These are phyloP conservation scores for Erysimum cheiri DNA, from an alignment of 441 rosid genomes.

Conservation along the genomic window DNA sequence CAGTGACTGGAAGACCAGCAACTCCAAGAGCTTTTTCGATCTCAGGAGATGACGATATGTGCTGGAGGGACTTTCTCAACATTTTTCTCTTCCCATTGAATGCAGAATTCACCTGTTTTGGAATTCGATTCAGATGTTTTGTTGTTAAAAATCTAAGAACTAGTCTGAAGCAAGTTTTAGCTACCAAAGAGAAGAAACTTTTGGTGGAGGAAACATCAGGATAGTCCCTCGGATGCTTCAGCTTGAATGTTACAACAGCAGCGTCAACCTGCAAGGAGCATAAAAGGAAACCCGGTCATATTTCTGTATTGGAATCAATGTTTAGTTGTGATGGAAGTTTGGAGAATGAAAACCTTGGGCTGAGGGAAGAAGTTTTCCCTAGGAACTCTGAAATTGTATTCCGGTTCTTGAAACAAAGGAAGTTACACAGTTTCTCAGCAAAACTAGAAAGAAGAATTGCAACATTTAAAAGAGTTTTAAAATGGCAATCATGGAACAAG, in stretches of 20 bases:
- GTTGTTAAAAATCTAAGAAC: not conserved
- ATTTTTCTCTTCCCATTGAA: slow-evolving; percentile 90
- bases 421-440: slow-evolving; percentile 21
- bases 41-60: slow-evolving; percentile 64
- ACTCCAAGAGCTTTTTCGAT: slow-evolving; percentile 79
- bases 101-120: slow-evolving; percentile 79
- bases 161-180: slow-evolving; percentile 31
- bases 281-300: not conserved
- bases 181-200: slow-evolving; percentile 93
- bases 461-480: not conserved
- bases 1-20: slow-evolving; percentile 74
- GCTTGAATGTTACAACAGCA: slow-evolving; percentile 82
- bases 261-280: slow-evolving; percentile 83
- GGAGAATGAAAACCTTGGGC: slow-evolving; percentile 60
- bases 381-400: slow-evolving; percentile 76
- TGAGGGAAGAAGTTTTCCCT: slow-evolving; percentile 88
- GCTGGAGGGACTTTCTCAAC: slow-evolving; percentile 87
- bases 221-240: slow-evolving; percentile 77
- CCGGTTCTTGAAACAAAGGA: slow-evolving; percentile 66
- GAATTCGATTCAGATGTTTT: slow-evolving; percentile 23
- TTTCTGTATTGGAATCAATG: not conserved
- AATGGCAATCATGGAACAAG: slow-evolving; percentile 26
- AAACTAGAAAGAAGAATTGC: not conserved
- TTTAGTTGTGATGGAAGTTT: slow-evolving; percentile 23
- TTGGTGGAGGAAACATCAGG: slow-evolving; percentile 75